Conservation (phyloP, 2,329 filamentous ascomycete genomes). For the Epichloe sylvatica region DNA sequence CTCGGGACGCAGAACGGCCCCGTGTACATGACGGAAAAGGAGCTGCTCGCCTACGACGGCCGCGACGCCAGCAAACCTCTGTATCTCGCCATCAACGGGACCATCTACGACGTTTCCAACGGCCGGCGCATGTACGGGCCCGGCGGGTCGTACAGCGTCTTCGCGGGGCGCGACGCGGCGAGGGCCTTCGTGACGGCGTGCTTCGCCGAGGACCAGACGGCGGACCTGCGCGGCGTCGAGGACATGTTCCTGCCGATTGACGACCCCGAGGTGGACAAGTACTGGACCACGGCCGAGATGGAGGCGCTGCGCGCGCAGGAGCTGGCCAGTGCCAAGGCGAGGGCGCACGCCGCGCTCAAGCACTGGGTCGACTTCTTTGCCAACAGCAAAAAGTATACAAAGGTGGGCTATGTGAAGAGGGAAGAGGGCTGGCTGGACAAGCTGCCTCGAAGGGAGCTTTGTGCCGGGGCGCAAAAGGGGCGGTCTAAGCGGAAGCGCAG, state of each 20-base stretch:
- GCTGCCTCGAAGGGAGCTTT: slow-evolving; percentile 49
- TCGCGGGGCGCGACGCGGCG: slow-evolving; percentile 74
- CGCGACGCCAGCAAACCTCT: slow-evolving; percentile 60
- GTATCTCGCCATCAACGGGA: slow-evolving; percentile 81
- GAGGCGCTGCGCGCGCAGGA: slow-evolving; percentile 46
- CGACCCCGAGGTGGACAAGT: slow-evolving; percentile 45
- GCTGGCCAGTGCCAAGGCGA: slow-evolving; percentile 45
- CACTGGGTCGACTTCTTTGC: slow-evolving; percentile 79
- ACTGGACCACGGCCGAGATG: slow-evolving; percentile 42
- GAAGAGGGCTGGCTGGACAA: slow-evolving; percentile 48
- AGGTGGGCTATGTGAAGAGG: slow-evolving; percentile 60
- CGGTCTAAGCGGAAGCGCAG: slow-evolving; percentile 34
- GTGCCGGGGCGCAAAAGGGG: slow-evolving; percentile 49
- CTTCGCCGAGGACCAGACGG: slow-evolving; percentile 70
- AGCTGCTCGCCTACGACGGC: slow-evolving; percentile 69
- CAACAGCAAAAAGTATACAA: slow-evolving; percentile 66
- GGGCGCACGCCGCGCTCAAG: slow-evolving; percentile 52
- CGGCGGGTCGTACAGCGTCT: slow-evolving; percentile 74
- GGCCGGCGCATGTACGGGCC: slow-evolving; percentile 62
- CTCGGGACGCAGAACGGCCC: slow-evolving; percentile 35
- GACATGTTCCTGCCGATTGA: slow-evolving; percentile 63
- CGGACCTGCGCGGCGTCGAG: slow-evolving; percentile 78
- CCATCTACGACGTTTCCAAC: slow-evolving; percentile 69
- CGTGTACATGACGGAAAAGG: slow-evolving; percentile 54
- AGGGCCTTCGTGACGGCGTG: slow-evolving; percentile 88